A percentile compares a stretch with the other conserved stretches of the same genome.
phyloP scores from a whole-genome alignment of 2,329 filamentous ascomycete genomes.

The Pezizomycotina sp. region DNA sequence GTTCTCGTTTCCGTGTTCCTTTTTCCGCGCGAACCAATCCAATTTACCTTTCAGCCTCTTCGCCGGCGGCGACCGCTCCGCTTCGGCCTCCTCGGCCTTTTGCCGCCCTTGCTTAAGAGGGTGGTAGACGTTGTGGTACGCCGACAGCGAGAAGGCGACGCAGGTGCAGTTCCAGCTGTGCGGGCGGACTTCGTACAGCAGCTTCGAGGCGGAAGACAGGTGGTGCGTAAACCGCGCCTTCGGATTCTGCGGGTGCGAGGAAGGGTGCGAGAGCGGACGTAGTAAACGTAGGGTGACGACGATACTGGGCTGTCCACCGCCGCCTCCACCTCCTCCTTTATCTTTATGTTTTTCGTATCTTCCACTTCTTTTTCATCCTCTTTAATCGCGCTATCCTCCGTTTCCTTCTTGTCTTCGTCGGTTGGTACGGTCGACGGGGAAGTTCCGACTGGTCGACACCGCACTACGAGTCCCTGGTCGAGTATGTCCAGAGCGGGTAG shows the following conservation, averaged over 20 bases:
- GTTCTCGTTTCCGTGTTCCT: constrained; percentile 21
- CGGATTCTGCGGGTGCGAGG: constrained; percentile 27
- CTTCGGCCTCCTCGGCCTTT: constrained; percentile 9
- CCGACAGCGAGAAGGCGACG: constrained; percentile 61
- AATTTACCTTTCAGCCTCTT: constrained; percentile 3
- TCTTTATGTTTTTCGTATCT: not conserved
- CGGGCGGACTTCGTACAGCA: constrained; percentile 54
- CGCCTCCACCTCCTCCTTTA: constrained; percentile 2
- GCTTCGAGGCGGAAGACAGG: constrained; percentile 22
- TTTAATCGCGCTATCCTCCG: not conserved
- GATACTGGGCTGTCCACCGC: constrained; percentile 8
- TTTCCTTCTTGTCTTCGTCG: not conserved
- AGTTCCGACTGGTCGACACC: too few relatives aligned
- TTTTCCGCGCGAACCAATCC: constrained; percentile 7
- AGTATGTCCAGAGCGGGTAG: constrained; percentile 77
- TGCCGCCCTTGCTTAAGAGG: constrained; percentile 3
- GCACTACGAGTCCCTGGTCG: constrained; percentile 56
- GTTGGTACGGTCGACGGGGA: constrained; percentile 1
- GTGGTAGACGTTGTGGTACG: constrained; percentile 38
- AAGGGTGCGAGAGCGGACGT: constrained; percentile 45
- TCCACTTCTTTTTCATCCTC: not conserved
- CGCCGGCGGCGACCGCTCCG: constrained; percentile 14
- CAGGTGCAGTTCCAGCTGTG: constrained; percentile 78
- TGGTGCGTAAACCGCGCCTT: constrained; percentile 24
- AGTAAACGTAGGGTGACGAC: constrained; percentile 35